Evolutionary conservation across 371 early-diverging fungal species (phyloP), one percentile per base, ranked within the genome.

Genomic region (Mortierella sp.): DNA sequence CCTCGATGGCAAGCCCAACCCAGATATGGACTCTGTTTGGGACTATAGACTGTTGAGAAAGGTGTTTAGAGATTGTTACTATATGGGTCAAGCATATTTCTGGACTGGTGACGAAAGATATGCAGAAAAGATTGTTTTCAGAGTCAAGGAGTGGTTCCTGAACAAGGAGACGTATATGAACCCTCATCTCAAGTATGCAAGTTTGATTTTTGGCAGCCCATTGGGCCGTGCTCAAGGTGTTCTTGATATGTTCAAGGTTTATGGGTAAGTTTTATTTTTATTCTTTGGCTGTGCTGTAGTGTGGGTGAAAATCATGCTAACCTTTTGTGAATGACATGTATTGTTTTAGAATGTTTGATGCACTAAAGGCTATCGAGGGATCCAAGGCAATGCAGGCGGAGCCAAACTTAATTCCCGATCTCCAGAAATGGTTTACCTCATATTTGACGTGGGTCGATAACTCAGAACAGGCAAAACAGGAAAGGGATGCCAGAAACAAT

Each of bases 61-160:
- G 42, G 59, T 86, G 49, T 61, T 86, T 28, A 60, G 83, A 23
- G 85, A 85, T 32, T 79, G 76, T 28, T 75, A 77, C 47, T 64
- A 61, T 19, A 72, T 80, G 66, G 85, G 82, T 1, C 66, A 82
- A 28, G 86, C 82, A 0, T 86, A 75, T 49, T 83, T 82, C 53
- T 82, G 67, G 67, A 85, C 85, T 0, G 83, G 85, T 0, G 77
- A 85, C 28, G 75, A 78, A 22, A 65, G 70, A 8, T 85, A 82
- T 75, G 84, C 84, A 1, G 80, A 64, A 6, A 79, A 77, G 68
- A 77, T 68, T 29, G 69, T 70, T 28, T 57, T 62, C 22, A 43
- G 86, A 13, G 60, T 86, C 34, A 67, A 75, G 32, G 63, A 75
- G 35, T 86, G 86, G 85, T 86, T 86, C 70, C 31, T 86, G 49